Conservation (phyloP, 495 filamentous ascomycete genomes). For the Entonaema liquescens region DNA sequence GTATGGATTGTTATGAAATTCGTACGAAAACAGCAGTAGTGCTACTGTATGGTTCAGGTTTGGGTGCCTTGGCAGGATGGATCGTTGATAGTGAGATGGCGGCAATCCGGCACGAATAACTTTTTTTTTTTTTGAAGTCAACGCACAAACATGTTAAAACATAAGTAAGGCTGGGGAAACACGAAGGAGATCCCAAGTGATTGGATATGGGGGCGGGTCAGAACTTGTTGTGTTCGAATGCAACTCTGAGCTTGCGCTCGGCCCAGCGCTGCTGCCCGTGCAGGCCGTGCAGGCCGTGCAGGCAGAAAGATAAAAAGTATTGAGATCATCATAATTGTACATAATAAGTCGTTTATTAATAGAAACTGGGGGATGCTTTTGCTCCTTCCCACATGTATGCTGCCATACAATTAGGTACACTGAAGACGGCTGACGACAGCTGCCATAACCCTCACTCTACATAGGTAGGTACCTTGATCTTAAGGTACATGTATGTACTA, state of each 20-base stretch:
- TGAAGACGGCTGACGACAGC: background rate
- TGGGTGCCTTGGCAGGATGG: background rate
- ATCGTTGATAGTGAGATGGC: background rate
- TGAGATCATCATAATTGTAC: background rate
- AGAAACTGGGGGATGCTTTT: background rate
- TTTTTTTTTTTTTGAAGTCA: background rate
- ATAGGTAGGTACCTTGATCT: too few species aligned
- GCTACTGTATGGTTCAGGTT: background rate
- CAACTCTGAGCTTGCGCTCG: background rate
- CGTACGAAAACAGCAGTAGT: constrained; percentile 1
- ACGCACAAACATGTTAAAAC: background rate
- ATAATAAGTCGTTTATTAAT: background rate
- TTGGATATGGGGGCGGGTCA: background rate
- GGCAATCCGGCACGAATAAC: background rate
- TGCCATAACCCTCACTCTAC: too few species aligned
- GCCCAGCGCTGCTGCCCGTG: too few species aligned
- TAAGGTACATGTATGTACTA: too few species aligned
- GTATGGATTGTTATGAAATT: background rate
- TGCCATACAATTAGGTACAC: too few species aligned
- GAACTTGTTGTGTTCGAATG: background rate
- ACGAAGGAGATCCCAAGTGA: background rate
- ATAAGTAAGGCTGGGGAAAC: background rate
- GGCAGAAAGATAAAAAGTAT: background rate
- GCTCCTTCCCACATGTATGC: too few species aligned
- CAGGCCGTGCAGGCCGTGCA: too few species aligned